A percentile compares a stretch with the other conserved stretches of the same genome.
phyloP scores from a whole-genome alignment of 2,329 filamentous ascomycete species.

The Fusarium multiceps region DNA sequence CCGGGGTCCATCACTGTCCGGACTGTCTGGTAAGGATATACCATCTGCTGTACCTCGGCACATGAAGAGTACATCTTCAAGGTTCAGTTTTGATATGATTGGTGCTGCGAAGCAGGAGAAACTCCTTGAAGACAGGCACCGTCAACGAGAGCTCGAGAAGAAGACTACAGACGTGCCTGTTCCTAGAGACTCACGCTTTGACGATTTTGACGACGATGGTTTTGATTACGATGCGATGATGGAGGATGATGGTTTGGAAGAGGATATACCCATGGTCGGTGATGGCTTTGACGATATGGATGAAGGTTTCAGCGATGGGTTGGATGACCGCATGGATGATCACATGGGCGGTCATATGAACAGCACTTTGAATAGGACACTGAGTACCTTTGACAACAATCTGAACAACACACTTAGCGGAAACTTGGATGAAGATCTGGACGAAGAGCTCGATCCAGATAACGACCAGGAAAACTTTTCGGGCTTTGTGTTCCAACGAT shows the following conservation, averaged over 20 bases:
- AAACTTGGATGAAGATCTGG: constrained; percentile 43
- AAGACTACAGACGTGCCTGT: constrained; percentile 55
- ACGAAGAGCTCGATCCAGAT: constrained; percentile 41
- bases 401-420: constrained; percentile 31
- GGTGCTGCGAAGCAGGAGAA: constrained; percentile 75
- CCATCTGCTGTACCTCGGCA: constrained; percentile 67
- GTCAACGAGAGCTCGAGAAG: constrained; percentile 73
- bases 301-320: constrained; percentile 42
- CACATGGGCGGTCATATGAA: constrained; percentile 9
- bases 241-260: constrained; percentile 73
- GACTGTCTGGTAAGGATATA: constrained; percentile 58
- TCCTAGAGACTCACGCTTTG: constrained; percentile 64
- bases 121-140: constrained; percentile 77
- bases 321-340: constrained; percentile 27
- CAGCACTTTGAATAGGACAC: constrained; percentile 34
- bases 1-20: constrained; percentile 64
- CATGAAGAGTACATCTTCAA: constrained; percentile 81
- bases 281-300: constrained; percentile 48
- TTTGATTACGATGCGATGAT: constrained; percentile 73
- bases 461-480: constrained; percentile 68
- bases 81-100: constrained; percentile 86
- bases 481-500: constrained; percentile 68
- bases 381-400: constrained; percentile 31
- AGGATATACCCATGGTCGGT: constrained; percentile 53
- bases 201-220: constrained; percentile 70